A percentile compares a stretch with the other conserved stretches of the same genome.
Evolutionary conservation across 2,329 filamentous ascomycete genomes (phyloP).

Genomic region (Fusarium lyarnte): DNA sequence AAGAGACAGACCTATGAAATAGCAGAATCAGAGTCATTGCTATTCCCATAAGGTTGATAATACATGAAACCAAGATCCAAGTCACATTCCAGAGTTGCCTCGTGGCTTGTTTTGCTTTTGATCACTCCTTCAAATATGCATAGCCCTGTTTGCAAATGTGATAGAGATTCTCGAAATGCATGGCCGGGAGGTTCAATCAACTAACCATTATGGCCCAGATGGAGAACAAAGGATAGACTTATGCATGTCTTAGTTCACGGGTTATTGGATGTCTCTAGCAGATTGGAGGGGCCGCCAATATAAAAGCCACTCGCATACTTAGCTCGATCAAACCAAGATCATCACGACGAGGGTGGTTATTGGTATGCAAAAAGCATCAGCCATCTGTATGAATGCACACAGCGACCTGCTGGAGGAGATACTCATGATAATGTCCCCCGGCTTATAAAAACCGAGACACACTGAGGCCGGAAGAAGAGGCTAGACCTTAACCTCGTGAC

Average conservation of each 20-base stretch:
- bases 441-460: not conserved
- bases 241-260: constrained; percentile 9
- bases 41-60: not conserved
- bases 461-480: not conserved
- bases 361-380: constrained; percentile 8
- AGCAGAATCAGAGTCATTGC: not conserved
- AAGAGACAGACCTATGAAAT: not conserved
- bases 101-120: constrained; percentile 5
- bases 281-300: not conserved
- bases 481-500: not conserved
- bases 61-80: not conserved
- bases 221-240: constrained; percentile 22
- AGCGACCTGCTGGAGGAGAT: not conserved
- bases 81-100: constrained; percentile 8
- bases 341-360: not conserved
- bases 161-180: not conserved
- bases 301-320: not conserved
- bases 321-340: not conserved
- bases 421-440: not conserved
- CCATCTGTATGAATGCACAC: not conserved
- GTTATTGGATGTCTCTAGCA: constrained; percentile 8
- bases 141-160: not conserved
- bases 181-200: not conserved
- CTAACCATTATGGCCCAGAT: constrained; percentile 1
- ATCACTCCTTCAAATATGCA: not conserved